Conservation (phyloP, 208 protist species). For the Tritrichomonas foetus region DNA sequence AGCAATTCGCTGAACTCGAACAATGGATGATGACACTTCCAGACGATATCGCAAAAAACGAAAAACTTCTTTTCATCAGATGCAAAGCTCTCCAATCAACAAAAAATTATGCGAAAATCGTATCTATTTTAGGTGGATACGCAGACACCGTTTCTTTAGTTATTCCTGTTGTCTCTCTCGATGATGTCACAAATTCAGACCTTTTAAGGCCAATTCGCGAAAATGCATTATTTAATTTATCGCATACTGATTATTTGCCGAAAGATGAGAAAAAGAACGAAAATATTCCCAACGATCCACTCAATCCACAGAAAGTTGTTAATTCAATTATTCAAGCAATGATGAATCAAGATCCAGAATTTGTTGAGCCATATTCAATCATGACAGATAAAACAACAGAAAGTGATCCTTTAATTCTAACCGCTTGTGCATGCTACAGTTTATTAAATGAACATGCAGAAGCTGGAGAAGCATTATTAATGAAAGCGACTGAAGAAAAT, state of each 20-base stretch:
- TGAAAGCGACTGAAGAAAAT: not conserved
- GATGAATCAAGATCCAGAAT: not conserved
- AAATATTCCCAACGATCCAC: not conserved
- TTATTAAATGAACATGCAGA: not conserved
- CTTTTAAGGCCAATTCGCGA: not conserved
- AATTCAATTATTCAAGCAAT: not conserved
- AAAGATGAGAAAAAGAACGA: not conserved
- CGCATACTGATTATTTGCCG: not conserved
- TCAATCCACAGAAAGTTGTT: not conserved
- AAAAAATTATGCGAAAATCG: not conserved
- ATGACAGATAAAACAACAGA: not conserved
- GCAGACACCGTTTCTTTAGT: not conserved
- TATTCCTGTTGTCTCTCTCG: not conserved
- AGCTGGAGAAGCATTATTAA: not conserved
- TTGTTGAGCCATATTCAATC: not conserved
- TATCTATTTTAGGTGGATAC: not conserved
- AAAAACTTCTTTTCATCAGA: not conserved
- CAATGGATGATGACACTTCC: not conserved
- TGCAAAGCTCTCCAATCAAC: not conserved
- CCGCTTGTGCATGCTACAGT: not conserved
- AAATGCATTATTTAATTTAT: conserved; percentile 7
- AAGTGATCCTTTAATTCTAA: not conserved
- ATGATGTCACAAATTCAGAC: not conserved
- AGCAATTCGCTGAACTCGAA: not conserved
- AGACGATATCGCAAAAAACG: not conserved